Base-by-base conservation (phyloP, 768 basidiomycete species). In the Pleurotus salmoneostramineus region DNA sequence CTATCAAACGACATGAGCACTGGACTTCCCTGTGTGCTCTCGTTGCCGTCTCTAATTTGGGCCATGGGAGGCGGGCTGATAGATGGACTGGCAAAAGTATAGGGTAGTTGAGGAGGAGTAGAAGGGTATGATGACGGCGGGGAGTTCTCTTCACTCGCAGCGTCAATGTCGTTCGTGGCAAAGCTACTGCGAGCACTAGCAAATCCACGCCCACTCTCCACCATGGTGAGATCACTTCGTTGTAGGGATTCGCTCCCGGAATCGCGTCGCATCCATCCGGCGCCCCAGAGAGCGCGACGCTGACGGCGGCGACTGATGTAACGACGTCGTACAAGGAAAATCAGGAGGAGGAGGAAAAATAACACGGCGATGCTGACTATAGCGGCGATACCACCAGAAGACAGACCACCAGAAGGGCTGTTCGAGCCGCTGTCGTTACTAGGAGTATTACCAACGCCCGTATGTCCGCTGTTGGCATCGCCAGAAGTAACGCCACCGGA, bases 161-260 rank as follows among this genome's bases (percentile, higher is more conserved):
- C 77, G 50, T 84, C 83, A 62, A 78, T 75, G 21, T 77, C 81
- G n/a, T 85, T 86, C 21, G 21, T 55, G 14, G 78, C 87, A 50
- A 87, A 88, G 70, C 85, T 87, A 68, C 85, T 87, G 50, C 84
- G 76, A 3, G 72, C 67, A 50, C 70, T 77, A 44, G 57, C 60
- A 32, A 67, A 65, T 55, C 71, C 71, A 6, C 52, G 34, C 10
- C 60, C 56, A 27, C 52, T 55, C 32, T 55, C 52, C 6, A 55
- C 31, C 40, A 55, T 55, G 10, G 52, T 55, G 11, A 55, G 40
- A n/a, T 55, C 52, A 31, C 52, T 55, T 17, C 37, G 21, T 17
- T 55, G 52, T 17, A 55, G 21, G 43, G 52, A 55, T 32, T 34
- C 61, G 42, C 60, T 65, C 45, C 59, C 60, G 37, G 55, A 56